Percentiles rank a stretch among this genome's conserved stretches.
Evolutionary conservation across 352 stramenopile genomes (phyloP).

Genomic region (Pythium chondricola): DNA sequence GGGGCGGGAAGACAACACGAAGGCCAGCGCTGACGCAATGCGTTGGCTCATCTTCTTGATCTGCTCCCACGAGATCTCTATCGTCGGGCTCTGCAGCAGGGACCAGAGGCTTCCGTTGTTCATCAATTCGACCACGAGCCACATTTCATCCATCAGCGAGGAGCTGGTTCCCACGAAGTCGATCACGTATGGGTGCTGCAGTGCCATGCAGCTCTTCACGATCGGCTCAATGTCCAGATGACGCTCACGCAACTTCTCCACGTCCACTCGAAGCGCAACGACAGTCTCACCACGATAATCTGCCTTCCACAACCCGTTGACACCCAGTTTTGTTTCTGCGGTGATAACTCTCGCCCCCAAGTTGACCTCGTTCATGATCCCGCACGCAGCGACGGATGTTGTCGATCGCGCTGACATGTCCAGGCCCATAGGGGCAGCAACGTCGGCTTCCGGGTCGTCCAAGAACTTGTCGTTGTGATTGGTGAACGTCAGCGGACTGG

Average conservation of each 20-base stretch:
- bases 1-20: conserved; percentile 35
- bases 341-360: conserved; percentile 1
- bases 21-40: conserved; percentile 40
- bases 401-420: conserved; percentile 5
- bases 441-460: not conserved
- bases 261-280: conserved; percentile 45
- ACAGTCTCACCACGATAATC: conserved; percentile 19
- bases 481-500: conserved; percentile 6
- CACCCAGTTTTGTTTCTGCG: conserved; percentile 9
- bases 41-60: conserved; percentile 44
- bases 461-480: conserved; percentile 19
- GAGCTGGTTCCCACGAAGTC: conserved; percentile 57
- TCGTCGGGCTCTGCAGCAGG: conserved; percentile 38
- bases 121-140: conserved; percentile 77
- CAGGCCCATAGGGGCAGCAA: too few relatives aligned
- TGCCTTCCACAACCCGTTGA: conserved; percentile 30
- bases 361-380: conserved; percentile 8
- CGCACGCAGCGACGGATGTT: not conserved
- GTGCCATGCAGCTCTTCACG: conserved; percentile 40
- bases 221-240: conserved; percentile 39
- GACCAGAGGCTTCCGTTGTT: conserved; percentile 54
- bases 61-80: conserved; percentile 47
- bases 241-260: conserved; percentile 12
- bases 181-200: conserved; percentile 66
- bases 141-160: conserved; percentile 46